Base-by-base conservation (phyloP, 2,329 filamentous ascomycete species). In the Chrysoporthe cubensis region DNA sequence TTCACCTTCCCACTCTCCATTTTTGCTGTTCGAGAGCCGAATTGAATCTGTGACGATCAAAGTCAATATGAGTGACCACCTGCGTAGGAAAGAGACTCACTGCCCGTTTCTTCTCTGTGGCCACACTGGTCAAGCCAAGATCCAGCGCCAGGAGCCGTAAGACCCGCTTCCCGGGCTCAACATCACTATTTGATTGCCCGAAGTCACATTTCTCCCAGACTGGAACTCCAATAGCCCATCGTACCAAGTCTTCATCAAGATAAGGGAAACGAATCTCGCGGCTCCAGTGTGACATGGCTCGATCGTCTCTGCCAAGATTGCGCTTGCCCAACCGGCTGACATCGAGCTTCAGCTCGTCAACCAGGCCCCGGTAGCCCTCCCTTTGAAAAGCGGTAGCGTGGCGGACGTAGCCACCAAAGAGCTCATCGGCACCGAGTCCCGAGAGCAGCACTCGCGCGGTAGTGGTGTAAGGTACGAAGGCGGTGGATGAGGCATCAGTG, bases 291-390 rank as follows among this genome's bases (percentile, higher is more conserved):
- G 93, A 90, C 78, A 97, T 93, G 21, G 94, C 91, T 34, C 96
- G 88, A 78, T 99, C 96, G 75, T 99, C 96, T 11, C 96, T 89
- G 4, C 96, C 96, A 8, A 99, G 85, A 72, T 99, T 99, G n/a
- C 96, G 88, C 79, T 96, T 93, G 1, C 95, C 94, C 1, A 99
- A 87, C 34, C 96, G 88, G 60, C 87, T 84, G 48, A 98, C 90
- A 70, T 99, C 96, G 3, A 98, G 84, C 68, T 91, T 88, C 5
- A 99, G 86, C 78, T 99, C 95, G 1, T 92, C 87, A 4, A 94
- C 80, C 1, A 99, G 85, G 0, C 90, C 92, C 0, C 80, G 69
- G 72, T 93, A 93, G 0, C 93, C 91, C 21, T 81, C 80, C 8
- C 90, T 87, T 7, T 84, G 81, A 75, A 91, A 97, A 0, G 94